phyloP scores from a whole-genome alignment of 192 early-diverging fungal species.

The Helicostylum pulchrum region DNA sequence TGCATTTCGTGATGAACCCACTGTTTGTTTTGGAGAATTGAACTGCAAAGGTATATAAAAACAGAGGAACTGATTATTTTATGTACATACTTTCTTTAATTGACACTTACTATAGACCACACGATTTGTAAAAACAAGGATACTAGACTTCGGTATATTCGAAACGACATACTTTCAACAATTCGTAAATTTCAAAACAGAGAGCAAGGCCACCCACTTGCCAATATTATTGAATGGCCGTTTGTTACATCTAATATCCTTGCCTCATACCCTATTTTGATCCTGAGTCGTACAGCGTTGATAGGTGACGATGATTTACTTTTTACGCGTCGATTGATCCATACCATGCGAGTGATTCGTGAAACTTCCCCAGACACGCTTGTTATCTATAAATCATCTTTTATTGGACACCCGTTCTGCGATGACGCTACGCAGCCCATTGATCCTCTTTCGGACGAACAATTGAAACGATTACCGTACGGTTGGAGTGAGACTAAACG shows the following conservation, averaged over 20 bases:
- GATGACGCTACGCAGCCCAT: slow-evolving; percentile 42
- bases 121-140: slow-evolving; percentile 27
- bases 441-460: slow-evolving; percentile 25
- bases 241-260: slow-evolving; percentile 36
- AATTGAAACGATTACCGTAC: slow-evolving; percentile 37
- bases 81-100: neutral
- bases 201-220: slow-evolving; percentile 27
- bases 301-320: slow-evolving; percentile 32
- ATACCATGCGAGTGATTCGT: slow-evolving; percentile 38
- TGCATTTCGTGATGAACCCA: slow-evolving; percentile 49
- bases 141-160: slow-evolving; percentile 33
- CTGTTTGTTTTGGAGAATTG: slow-evolving; percentile 53
- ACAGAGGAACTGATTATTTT: too few species aligned
- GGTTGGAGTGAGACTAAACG: slow-evolving; percentile 39
- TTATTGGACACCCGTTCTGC: slow-evolving; percentile 48
- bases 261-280: slow-evolving; percentile 37
- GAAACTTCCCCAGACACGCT: slow-evolving; percentile 34
- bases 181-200: neutral
- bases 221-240: slow-evolving; percentile 42
- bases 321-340: slow-evolving; percentile 34
- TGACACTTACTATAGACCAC: slow-evolving; percentile 24
- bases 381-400: slow-evolving; percentile 49
- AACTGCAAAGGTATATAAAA: slow-evolving; percentile 47
- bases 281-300: slow-evolving; percentile 41
- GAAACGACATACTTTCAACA: slow-evolving; percentile 49